Evolutionary conservation across 306 rosid genomes (phyloP), one percentile per base, ranked within the genome.

Genomic region (Dryas octopetala): DNA sequence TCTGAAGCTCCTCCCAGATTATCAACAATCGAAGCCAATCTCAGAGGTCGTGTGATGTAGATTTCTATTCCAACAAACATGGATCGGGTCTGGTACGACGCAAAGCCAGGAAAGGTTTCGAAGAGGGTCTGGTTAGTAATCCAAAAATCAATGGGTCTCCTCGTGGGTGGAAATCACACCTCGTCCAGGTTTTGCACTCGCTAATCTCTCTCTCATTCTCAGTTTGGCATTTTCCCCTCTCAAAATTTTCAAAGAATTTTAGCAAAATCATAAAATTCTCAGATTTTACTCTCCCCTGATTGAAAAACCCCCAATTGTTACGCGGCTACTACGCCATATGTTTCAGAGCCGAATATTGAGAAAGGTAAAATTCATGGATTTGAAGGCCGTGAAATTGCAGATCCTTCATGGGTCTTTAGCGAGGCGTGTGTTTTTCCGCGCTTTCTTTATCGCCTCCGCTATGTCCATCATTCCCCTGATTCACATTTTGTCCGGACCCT

Each of bases 121-220:
- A 85, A 68, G 26, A 80, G 88, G 82, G 95, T 88, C 26, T 91
- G 92, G 95, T 84, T 91, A 86, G 91, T 90, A 70, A 82, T 91
- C 59, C 96, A 91, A 87, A 91, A 80, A 41, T 84, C 97, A 66
- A 88, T 87, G 86, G 96, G 83, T 5, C 80, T 91, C 94, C 98
- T 94, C 93, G 95, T 91, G 96, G 96, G 94, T 91, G 97, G 96
- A 12, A 94, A 90, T 67, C 98, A 91, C 83, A 91, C 96, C 47
- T 88, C 97, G 49, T 90, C 93, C 90, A 91, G 98, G 88, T 94
- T 94, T 87, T 94, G 97, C 69, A 76, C 97, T 87, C 97, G 97
- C 84, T 94, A 91, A 55, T 44, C 62, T 47, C 14, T 58, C 50
- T 43, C 74, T 44, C 48, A 2, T 49, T 82, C 49, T 32, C 28